Conservation (phyloP, 345 rosid species). For the Odontarrhena argentea region DNA sequence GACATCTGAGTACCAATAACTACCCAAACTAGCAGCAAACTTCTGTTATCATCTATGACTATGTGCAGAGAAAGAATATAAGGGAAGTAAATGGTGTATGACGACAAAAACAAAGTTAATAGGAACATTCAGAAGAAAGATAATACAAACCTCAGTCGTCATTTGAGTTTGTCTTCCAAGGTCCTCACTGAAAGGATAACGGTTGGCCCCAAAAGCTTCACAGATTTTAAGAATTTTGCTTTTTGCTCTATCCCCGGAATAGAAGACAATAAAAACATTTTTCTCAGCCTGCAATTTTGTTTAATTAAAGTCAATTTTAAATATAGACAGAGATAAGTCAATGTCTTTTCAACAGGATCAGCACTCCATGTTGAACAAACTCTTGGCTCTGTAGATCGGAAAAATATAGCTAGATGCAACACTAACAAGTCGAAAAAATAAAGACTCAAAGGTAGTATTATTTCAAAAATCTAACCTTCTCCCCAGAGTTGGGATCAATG, state of each 20-base stretch:
- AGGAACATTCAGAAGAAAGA: conserved; percentile 24
- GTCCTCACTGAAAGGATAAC: conserved; percentile 90
- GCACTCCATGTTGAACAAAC: conserved; percentile 1
- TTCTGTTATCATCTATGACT: conserved; percentile 25
- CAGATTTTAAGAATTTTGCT: conserved; percentile 88
- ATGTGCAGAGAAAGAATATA: neutral
- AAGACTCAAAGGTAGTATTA: neutral
- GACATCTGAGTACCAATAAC: conserved; percentile 5
- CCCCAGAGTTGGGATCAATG: conserved; percentile 80
- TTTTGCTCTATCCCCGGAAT: conserved; percentile 90
- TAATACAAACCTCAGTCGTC: conserved; percentile 58
- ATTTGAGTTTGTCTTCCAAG: conserved; percentile 70
- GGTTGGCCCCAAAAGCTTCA: conserved; percentile 98
- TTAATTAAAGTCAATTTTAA: conserved; percentile 28
- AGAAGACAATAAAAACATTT: conserved; percentile 83
- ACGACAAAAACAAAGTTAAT: conserved; percentile 22
- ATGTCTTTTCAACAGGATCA: conserved; percentile 2
- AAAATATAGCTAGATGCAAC: conserved; percentile 7
- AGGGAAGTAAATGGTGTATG: conserved; percentile 21
- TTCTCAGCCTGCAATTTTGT: conserved; percentile 77
- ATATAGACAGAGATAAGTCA: conserved; percentile 4
- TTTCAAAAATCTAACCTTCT: conserved; percentile 58
- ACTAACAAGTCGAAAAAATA: conserved; percentile 2
- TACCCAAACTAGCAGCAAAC: conserved; percentile 29
- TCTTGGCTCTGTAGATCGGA: conserved; percentile 2